A percentile compares a stretch with the other conserved stretches of the same genome.
Evolutionary conservation across 2,329 filamentous ascomycete genomes (phyloP).

Genomic region (Curvularia lunata): DNA sequence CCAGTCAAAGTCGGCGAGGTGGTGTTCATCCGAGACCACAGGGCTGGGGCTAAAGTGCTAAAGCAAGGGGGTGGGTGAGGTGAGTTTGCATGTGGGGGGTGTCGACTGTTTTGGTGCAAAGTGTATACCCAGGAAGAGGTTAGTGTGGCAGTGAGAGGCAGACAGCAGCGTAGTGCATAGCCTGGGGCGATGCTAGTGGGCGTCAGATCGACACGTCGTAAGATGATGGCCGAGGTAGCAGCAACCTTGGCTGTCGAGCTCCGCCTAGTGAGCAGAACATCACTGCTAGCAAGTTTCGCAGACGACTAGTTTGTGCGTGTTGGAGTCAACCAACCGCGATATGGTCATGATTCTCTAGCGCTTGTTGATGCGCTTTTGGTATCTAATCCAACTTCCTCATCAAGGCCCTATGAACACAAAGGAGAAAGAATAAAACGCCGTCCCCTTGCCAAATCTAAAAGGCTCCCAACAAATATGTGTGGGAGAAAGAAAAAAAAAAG

Average conservation of each 20-base stretch:
- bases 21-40: not conserved
- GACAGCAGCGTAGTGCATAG: not conserved
- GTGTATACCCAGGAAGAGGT: not conserved
- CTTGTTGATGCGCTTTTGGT: not conserved
- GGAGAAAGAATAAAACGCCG: slow-evolving; percentile 7
- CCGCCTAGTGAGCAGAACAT: not conserved
- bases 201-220: not conserved
- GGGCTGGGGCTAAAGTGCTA: not conserved
- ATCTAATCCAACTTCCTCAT: not conserved
- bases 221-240: not conserved
- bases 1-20: not conserved
- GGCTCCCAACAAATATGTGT: not conserved
- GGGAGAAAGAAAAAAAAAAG: slow-evolving; percentile 12
- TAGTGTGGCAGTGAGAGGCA: not conserved
- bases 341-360: not conserved
- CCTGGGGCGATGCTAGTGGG: not conserved
- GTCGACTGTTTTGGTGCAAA: not conserved
- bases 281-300: not conserved
- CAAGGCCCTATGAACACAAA: slow-evolving; percentile 8
- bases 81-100: not conserved
- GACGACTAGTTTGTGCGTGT: not conserved
- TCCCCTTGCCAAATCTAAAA: slow-evolving; percentile 4
- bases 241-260: not conserved
- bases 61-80: not conserved
- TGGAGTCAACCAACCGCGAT: not conserved